Conservation (phyloP, 2,329 filamentous ascomycete species). For the Scedosporium aurantiacum region DNA sequence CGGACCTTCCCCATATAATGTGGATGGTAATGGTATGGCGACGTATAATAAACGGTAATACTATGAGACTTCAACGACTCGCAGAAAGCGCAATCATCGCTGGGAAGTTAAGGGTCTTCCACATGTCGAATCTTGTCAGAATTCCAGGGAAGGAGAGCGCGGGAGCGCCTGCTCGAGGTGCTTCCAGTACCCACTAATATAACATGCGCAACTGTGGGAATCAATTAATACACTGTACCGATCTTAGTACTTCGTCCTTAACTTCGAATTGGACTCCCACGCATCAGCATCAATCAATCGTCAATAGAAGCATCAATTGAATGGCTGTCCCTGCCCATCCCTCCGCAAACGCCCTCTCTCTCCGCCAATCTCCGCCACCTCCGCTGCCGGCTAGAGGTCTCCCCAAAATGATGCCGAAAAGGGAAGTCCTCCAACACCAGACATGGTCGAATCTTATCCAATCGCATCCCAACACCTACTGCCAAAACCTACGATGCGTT, state of each 20-base stretch:
- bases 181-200: too few relatives aligned
- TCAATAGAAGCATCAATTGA: too few relatives aligned
- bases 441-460: background rate
- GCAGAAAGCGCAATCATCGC: background rate
- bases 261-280: too few relatives aligned
- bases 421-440: background rate
- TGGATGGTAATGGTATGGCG: too few relatives aligned
- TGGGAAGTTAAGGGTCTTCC: background rate
- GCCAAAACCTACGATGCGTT: background rate
- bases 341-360: background rate
- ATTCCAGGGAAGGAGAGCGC: background rate
- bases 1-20: background rate
- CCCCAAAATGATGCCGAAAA: background rate
- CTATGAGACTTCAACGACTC: too few relatives aligned
- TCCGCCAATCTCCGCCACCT: background rate
- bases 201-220: too few relatives aligned
- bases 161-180: background rate
- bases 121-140: background rate
- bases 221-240: too few relatives aligned
- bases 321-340: too few relatives aligned
- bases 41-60: too few relatives aligned
- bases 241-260: too few relatives aligned
- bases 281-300: too few relatives aligned
- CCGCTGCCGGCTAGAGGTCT: background rate
- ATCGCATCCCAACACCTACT: background rate